These are phyloP conservation scores for Fusarium musae DNA, from an alignment of 2,329 filamentous ascomycete genomes.

Conservation along the genomic window DNA sequence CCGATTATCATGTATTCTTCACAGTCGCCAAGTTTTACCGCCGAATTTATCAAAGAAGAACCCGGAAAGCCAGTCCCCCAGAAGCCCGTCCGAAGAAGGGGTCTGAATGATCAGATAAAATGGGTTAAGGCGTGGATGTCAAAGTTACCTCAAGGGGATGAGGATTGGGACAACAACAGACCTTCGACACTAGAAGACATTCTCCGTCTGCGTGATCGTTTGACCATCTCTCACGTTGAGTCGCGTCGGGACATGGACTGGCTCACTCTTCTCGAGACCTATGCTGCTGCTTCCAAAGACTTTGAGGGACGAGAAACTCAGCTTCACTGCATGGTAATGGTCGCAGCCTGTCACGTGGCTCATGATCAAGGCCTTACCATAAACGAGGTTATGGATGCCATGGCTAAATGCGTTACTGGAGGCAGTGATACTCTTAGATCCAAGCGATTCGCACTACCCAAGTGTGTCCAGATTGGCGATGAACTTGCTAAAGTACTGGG, in stretches of 20 bases:
- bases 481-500: constrained; percentile 42
- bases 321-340: constrained; percentile 44
- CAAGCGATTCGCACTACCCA: constrained; percentile 42
- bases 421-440: constrained; percentile 42
- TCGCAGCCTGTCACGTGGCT: constrained; percentile 41
- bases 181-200: constrained; percentile 40
- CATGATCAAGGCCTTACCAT: constrained; percentile 36
- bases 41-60: constrained; percentile 43
- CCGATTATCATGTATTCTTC: constrained; percentile 34
- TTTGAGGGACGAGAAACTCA: constrained; percentile 42
- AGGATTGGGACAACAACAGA: constrained; percentile 43
- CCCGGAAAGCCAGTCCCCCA: constrained; percentile 40
- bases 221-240: constrained; percentile 36
- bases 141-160: constrained; percentile 42
- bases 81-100: constrained; percentile 39
- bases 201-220: constrained; percentile 27
- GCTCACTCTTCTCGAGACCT: constrained; percentile 38
- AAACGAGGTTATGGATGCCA: constrained; percentile 36
- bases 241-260: constrained; percentile 40
- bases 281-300: constrained; percentile 36
- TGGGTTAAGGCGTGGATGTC: constrained; percentile 43
- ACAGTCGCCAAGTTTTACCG: constrained; percentile 32
- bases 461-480: constrained; percentile 43
- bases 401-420: constrained; percentile 43
- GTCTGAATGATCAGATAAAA: constrained; percentile 42